phyloP scores from a whole-genome alignment of 192 early-diverging fungal species.

The Coemansia sp. region DNA sequence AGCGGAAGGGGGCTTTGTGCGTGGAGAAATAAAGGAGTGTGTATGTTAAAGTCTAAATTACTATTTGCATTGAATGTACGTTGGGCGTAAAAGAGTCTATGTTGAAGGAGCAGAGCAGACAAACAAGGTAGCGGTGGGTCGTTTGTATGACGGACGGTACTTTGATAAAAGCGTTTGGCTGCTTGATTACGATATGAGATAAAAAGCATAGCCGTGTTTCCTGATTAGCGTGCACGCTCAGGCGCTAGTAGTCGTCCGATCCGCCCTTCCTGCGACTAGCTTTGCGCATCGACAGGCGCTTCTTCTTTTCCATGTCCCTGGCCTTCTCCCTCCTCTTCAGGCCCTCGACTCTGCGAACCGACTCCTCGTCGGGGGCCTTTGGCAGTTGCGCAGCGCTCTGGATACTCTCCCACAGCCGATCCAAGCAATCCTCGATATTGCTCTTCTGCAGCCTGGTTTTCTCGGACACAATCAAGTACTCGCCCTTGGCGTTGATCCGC shows the following conservation, averaged over 20 bases:
- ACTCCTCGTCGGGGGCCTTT: constrained; percentile 61
- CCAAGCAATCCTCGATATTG: constrained; percentile 79
- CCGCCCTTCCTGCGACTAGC: constrained; percentile 52
- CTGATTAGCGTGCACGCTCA: not conserved
- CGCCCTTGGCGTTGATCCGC: constrained; percentile 64
- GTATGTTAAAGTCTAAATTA: too few relatives aligned
- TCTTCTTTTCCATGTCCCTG: constrained; percentile 59
- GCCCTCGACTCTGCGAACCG: constrained; percentile 54
- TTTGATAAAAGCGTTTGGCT: too few relatives aligned
- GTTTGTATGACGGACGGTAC: too few relatives aligned
- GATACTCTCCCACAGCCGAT: constrained; percentile 62
- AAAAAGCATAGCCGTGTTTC: not conserved
- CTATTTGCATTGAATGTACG: too few relatives aligned
- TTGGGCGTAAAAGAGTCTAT: too few relatives aligned
- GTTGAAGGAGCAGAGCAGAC: not conserved
- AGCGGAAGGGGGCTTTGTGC: too few relatives aligned
- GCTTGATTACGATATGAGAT: too few relatives aligned
- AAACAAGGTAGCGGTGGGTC: too few relatives aligned
- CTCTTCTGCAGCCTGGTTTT: constrained; percentile 67
- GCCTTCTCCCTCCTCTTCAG: constrained; percentile 60
- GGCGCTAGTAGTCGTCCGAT: constrained; percentile 36
- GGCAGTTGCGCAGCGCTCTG: constrained; percentile 61
- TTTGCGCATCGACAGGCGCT: constrained; percentile 64
- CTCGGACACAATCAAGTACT: constrained; percentile 74
- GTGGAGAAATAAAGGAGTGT: too few relatives aligned